phyloP scores from a whole-genome alignment of 2,329 filamentous ascomycete species.

The Stachybotrys elegans region DNA sequence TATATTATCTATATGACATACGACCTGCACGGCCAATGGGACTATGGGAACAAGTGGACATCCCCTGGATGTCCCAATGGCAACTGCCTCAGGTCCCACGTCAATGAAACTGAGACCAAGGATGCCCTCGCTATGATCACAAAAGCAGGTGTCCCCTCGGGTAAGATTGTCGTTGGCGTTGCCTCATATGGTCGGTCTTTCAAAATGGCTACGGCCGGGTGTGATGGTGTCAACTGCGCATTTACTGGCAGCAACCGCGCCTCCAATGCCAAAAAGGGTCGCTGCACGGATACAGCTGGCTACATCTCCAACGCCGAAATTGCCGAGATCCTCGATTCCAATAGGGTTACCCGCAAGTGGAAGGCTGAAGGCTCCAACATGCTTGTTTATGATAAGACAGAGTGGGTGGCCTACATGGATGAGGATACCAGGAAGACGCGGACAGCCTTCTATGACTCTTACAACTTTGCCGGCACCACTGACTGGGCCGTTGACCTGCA shows the following conservation, averaged over 20 bases:
- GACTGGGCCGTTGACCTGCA: conserved; percentile 21
- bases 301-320: conserved; percentile 28
- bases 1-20: conserved; percentile 32
- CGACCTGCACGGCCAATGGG: conserved; percentile 29
- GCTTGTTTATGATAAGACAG: conserved; percentile 14
- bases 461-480: conserved; percentile 16
- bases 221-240: conserved; percentile 17
- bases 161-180: conserved; percentile 26
- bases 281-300: conserved; percentile 20
- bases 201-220: conserved; percentile 23
- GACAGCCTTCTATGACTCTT: conserved; percentile 4
- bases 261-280: conserved; percentile 17
- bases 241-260: conserved; percentile 14
- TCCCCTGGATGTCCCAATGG: conserved; percentile 19
- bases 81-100: conserved; percentile 28
- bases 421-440: conserved; percentile 12
- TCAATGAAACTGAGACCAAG: conserved; percentile 30
- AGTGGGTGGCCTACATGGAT: conserved; percentile 20
- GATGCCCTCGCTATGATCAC: conserved; percentile 27
- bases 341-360: conserved; percentile 4
- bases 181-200: conserved; percentile 26
- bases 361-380: conserved; percentile 9
- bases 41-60: conserved; percentile 19
- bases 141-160: conserved; percentile 23
- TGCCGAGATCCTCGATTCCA: conserved; percentile 11